These are phyloP conservation scores for Phytopythium chamaehyphon DNA, from an alignment of 352 stramenopile species.

Conservation along the genomic window DNA sequence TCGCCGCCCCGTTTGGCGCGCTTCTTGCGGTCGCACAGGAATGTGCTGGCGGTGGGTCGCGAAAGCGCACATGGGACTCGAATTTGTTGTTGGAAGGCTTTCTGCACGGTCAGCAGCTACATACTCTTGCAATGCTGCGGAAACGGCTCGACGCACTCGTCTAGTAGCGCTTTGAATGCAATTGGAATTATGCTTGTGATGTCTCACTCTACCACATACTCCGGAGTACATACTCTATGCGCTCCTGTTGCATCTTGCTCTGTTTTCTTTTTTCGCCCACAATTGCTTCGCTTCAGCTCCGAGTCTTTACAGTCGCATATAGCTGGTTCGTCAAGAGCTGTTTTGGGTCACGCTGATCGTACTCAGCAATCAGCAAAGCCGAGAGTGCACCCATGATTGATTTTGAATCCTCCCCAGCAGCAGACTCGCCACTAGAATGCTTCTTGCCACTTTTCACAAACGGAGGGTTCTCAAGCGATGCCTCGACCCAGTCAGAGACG, in stretches of 20 bases:
- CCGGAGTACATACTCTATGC: too few species aligned
- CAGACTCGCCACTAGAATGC: background rate
- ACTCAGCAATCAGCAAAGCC: slow-evolving; percentile 40
- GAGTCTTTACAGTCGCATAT: slow-evolving; percentile 6
- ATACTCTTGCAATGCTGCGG: slow-evolving; percentile 25
- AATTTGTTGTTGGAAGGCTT: slow-evolving; percentile 30
- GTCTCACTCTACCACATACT: slow-evolving; percentile 5
- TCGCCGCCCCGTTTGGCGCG: slow-evolving; percentile 34
- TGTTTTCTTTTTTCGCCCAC: too few species aligned
- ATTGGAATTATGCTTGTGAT: background rate
- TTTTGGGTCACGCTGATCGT: slow-evolving; percentile 43
- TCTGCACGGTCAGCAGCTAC: slow-evolving; percentile 34
- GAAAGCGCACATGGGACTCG: slow-evolving; percentile 15
- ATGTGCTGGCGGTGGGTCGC: background rate
- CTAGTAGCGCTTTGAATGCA: background rate
- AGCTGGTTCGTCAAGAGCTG: slow-evolving; percentile 40
- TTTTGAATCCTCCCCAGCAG: slow-evolving; percentile 8
- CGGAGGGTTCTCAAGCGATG: slow-evolving; percentile 32
- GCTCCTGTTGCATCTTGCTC: background rate
- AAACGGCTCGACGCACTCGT: slow-evolving; percentile 36
- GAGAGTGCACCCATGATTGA: slow-evolving; percentile 25
- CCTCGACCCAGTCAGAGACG: slow-evolving; percentile 26
- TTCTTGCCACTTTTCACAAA: slow-evolving; percentile 10
- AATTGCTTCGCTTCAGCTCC: too few species aligned
- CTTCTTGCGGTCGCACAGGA: slow-evolving; percentile 23